These are phyloP conservation scores for Linnemannia zychae DNA, from an alignment of 192 early-diverging fungal species.

Conservation along the genomic window DNA sequence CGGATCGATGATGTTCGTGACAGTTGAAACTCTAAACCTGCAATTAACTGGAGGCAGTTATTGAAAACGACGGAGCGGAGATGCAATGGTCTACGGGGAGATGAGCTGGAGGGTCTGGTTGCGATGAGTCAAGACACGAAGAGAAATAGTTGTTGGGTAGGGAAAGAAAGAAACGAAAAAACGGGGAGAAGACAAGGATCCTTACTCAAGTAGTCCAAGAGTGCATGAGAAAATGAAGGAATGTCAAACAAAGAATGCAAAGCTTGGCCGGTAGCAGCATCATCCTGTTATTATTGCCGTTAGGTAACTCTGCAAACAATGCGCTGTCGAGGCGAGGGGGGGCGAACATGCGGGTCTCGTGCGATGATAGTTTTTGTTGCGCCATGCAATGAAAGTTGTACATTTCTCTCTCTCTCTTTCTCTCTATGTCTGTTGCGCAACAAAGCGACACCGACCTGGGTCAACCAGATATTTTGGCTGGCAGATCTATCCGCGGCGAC, in stretches of 20 bases:
- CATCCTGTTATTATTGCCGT: not conserved
- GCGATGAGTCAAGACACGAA: not conserved
- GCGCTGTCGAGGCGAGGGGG: not conserved
- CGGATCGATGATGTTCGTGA: not conserved
- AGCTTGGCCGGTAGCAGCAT: not conserved
- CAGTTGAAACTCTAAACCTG: not conserved
- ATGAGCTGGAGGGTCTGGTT: not conserved
- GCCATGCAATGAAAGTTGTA: not conserved
- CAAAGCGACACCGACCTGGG: not conserved
- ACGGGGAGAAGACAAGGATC: not conserved
- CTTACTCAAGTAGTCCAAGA: too few relatives aligned
- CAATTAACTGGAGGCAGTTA: not conserved
- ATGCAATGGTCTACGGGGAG: slow-evolving; percentile 2
- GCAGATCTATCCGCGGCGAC: slow-evolving; percentile 14
- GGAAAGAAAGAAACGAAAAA: not conserved
- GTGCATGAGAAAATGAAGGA: not conserved
- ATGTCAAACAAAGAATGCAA: not conserved
- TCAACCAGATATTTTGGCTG: not conserved
- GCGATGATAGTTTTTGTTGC: not conserved
- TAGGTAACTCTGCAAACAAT: not conserved
- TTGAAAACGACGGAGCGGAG: slow-evolving; percentile 3
- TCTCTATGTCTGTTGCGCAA: not conserved
- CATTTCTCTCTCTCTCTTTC: too few relatives aligned
- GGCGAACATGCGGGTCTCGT: not conserved
- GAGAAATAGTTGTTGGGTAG: not conserved